Percentiles rank a stretch among this genome's conserved stretches.
Conservation (phyloP, 1,284 basidiomycete genomes). For the Xerocomus nothofagi region DNA sequence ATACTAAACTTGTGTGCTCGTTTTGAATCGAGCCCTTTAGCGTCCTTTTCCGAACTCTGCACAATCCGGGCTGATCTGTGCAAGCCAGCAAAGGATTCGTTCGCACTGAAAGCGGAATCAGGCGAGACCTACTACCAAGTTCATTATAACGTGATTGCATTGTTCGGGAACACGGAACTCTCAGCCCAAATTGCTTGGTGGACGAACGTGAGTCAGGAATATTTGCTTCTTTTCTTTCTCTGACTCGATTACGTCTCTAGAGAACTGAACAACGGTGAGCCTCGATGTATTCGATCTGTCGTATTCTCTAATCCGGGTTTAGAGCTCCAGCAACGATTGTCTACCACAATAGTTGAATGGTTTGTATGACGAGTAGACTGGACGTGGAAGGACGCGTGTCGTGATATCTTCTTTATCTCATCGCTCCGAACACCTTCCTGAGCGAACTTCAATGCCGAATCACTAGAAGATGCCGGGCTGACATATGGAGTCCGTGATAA, state of each 20-base stretch:
- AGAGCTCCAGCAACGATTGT: not conserved
- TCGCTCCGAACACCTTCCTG: no score
- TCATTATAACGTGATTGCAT: not conserved
- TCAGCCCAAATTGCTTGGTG: not conserved
- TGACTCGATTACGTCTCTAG: not conserved
- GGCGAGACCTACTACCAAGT: not conserved
- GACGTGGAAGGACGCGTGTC: no score
- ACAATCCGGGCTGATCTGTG: not conserved
- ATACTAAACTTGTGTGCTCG: no score
- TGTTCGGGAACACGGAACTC: not conserved
- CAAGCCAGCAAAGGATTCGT: not conserved
- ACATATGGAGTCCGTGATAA: no score
- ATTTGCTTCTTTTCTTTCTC: no score
- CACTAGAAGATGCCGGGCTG: no score
- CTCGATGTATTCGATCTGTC: not conserved
- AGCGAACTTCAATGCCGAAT: no score
- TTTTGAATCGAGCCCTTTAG: not conserved
- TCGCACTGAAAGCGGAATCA: not conserved
- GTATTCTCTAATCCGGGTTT: not conserved
- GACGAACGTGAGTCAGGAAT: not conserved
- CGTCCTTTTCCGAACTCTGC: not conserved
- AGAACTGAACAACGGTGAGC: not conserved
- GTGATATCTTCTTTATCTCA: no score
- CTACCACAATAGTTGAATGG: not conserved
- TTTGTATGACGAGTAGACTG: not conserved